Percentiles rank a stretch among this genome's conserved stretches.
Conservation (phyloP, 2,329 filamentous ascomycete genomes). For the Diaporthe destruens region DNA sequence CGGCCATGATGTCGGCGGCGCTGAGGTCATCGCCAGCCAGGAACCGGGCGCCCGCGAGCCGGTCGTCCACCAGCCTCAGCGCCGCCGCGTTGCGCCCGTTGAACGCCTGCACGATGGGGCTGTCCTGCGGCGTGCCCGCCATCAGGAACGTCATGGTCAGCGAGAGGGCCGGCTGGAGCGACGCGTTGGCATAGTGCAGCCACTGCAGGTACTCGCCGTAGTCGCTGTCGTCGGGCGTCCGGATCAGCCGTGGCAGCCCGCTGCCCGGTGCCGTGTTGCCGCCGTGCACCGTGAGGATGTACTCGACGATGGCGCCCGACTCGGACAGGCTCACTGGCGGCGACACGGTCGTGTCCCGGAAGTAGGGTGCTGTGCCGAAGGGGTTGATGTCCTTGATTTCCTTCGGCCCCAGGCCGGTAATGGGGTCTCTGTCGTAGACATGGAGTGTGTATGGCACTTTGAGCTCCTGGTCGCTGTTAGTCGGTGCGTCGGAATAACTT, state of each 20-base stretch:
- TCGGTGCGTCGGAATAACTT: neutral
- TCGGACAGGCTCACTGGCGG: conserved; percentile 61
- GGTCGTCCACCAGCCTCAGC: conserved; percentile 61
- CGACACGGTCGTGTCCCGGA: conserved; percentile 66
- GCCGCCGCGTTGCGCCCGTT: conserved; percentile 44
- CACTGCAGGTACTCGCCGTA: conserved; percentile 75
- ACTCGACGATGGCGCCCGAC: conserved; percentile 70
- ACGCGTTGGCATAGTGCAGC: conserved; percentile 69
- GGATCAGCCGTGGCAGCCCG: conserved; percentile 43
- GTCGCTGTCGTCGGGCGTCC: conserved; percentile 62
- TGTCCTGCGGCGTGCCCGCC: conserved; percentile 47
- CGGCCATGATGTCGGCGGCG: conserved; percentile 74
- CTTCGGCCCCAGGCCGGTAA: conserved; percentile 48
- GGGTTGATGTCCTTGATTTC: conserved; percentile 60
- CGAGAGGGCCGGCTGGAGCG: conserved; percentile 34
- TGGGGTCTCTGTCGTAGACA: conserved; percentile 50
- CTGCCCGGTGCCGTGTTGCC: conserved; percentile 7
- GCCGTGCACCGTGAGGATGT: conserved; percentile 62
- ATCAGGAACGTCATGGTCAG: conserved; percentile 53
- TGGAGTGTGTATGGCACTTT: conserved; percentile 61
- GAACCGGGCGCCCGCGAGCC: conserved; percentile 62
- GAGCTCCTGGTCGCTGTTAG: conserved; percentile 58
- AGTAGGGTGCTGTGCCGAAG: conserved; percentile 69
- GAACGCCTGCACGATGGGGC: conserved; percentile 47
- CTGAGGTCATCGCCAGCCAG: conserved; percentile 73